Evolutionary conservation across 2,329 filamentous ascomycete genomes (phyloP).

Genomic region (Apiospora sp.): DNA sequence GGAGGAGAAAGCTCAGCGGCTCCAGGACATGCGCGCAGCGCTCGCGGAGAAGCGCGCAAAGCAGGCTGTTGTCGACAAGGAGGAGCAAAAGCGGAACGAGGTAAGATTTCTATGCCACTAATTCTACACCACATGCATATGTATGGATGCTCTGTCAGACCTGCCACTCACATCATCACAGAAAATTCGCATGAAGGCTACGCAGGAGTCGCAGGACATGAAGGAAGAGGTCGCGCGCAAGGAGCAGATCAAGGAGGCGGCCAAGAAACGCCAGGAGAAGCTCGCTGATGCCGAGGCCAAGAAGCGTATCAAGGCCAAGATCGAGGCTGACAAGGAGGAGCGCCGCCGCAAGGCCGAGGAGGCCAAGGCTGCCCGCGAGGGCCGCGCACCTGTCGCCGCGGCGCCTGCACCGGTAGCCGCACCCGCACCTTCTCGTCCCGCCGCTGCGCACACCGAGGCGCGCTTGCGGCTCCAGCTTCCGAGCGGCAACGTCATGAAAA

Average conservation of each 20-base stretch:
- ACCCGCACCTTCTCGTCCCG: constrained; percentile 61
- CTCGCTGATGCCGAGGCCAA: constrained; percentile 84
- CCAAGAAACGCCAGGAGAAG: constrained; percentile 88
- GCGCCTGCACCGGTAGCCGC: constrained; percentile 56
- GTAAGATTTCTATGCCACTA: constrained; percentile 49
- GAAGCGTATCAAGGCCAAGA: constrained; percentile 89
- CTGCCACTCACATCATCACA: constrained; percentile 29
- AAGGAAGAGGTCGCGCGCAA: constrained; percentile 91
- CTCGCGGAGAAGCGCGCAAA: constrained; percentile 75
- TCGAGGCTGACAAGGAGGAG: constrained; percentile 93
- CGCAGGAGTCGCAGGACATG: constrained; percentile 84
- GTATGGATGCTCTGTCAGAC: neutral
- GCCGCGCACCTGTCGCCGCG: constrained; percentile 59
- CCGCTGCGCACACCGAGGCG: constrained; percentile 79
- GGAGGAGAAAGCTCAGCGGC: constrained; percentile 84
- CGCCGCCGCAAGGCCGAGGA: constrained; percentile 84
- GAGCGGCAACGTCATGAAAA: constrained; percentile 83
- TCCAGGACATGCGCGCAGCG: constrained; percentile 77
- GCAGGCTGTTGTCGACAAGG: constrained; percentile 76
- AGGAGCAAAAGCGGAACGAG: constrained; percentile 86
- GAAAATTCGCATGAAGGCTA: constrained; percentile 83
- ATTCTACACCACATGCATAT: neutral
- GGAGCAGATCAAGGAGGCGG: constrained; percentile 91
- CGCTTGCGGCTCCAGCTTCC: constrained; percentile 82
- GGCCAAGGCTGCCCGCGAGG: constrained; percentile 86